phyloP scores from a whole-genome alignment of 306 rosid species.

The Argentina anserina region DNA sequence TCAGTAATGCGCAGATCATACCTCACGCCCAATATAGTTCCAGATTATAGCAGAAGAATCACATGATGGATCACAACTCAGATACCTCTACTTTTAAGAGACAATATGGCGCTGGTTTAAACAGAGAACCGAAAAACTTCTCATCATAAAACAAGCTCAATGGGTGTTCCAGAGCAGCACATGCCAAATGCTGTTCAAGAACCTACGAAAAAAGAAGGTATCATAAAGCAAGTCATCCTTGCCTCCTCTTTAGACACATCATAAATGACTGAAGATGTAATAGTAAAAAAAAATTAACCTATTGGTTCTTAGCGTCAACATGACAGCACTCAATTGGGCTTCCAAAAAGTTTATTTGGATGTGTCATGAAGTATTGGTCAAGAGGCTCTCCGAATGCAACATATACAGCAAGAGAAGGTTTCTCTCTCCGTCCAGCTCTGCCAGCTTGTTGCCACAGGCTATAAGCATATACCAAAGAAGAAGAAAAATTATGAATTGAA shows the following conservation, averaged over 20 bases:
- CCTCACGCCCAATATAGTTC: conserved; percentile 83
- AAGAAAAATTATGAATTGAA: conserved; percentile 6
- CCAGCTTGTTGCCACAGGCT: conserved; percentile 99
- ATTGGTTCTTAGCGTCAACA: conserved; percentile 72
- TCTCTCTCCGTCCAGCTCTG: conserved; percentile 90
- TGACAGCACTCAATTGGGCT: conserved; percentile 90
- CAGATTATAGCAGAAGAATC: conserved; percentile 51
- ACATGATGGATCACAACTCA: conserved; percentile 47
- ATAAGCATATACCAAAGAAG: conserved; percentile 14
- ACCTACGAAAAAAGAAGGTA: conserved; percentile 46
- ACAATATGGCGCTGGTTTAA: conserved; percentile 41
- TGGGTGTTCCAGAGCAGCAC: conserved; percentile 84
- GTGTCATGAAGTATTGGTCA: conserved; percentile 86
- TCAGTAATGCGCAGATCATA: conserved; percentile 23
- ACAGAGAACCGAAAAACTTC: conserved; percentile 69
- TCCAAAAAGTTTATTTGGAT: conserved; percentile 78
- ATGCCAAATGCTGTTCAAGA: conserved; percentile 80
- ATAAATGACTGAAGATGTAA: conserved; percentile 13
- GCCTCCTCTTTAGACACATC: conserved; percentile 9
- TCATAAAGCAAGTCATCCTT: conserved; percentile 20
- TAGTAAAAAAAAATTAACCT: conserved; percentile 46
- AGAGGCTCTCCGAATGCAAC: conserved; percentile 91
- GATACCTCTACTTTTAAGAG: conserved; percentile 62
- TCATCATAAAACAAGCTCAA: conserved; percentile 62
- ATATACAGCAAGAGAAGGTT: conserved; percentile 82